These are phyloP conservation scores for Dryas alaskensis DNA, from an alignment of 306 rosid species.

Conservation along the genomic window DNA sequence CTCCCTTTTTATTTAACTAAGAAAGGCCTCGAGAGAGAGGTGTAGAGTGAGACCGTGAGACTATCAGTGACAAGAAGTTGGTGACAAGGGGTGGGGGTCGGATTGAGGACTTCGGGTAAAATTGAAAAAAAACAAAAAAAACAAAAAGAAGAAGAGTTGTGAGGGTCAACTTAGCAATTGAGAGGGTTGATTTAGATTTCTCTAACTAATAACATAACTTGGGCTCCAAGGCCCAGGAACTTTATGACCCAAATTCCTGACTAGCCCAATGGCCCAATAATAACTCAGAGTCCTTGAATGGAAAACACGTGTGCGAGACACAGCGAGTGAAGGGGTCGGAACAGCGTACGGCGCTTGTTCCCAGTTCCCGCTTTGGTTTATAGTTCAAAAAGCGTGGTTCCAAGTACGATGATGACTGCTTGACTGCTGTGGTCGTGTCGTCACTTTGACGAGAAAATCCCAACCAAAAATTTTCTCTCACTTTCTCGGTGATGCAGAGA, in stretches of 20 bases:
- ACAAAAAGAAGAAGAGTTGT: too few relatives aligned
- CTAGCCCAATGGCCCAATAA: not conserved
- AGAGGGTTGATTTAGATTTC: not conserved
- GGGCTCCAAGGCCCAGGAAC: not conserved
- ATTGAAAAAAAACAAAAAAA: too few relatives aligned
- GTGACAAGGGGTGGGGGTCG: too few relatives aligned
- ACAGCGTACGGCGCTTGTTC: not conserved
- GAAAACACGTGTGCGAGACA: not conserved
- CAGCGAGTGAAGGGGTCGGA: not conserved
- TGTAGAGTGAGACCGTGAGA: too few relatives aligned
- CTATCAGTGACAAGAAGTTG: too few relatives aligned
- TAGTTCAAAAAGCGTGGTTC: slow-evolving; percentile 14
- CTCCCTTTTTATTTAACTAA: too few relatives aligned
- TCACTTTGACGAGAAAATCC: not conserved
- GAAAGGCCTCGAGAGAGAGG: too few relatives aligned
- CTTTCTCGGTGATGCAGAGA: not conserved
- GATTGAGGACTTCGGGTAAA: too few relatives aligned
- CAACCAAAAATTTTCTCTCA: not conserved
- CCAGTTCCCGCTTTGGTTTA: slow-evolving; percentile 21
- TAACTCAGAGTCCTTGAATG: not conserved
- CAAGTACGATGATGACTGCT: not conserved
- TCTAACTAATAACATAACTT: not conserved
- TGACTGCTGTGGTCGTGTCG: not conserved
- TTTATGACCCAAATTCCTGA: not conserved
- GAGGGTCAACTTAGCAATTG: too few relatives aligned